Conservation (phyloP, 352 stramenopile species). For the Thraustotheca clavata region DNA sequence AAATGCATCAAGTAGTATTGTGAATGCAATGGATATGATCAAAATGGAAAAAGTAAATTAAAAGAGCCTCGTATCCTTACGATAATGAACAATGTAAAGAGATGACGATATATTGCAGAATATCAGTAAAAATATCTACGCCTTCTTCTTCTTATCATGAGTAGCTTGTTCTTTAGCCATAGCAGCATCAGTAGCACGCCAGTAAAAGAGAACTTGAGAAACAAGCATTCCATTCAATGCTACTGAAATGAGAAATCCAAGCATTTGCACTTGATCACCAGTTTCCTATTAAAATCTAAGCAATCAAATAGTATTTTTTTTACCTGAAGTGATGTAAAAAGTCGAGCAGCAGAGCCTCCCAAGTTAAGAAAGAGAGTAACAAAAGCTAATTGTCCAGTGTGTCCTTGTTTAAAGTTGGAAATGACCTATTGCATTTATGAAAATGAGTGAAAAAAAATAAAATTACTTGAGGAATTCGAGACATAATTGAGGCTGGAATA, state of each 20-base stretch:
- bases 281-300: constrained; percentile 37
- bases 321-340: constrained; percentile 83
- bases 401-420: constrained; percentile 83
- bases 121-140: too few relatives aligned
- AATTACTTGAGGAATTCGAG: constrained; percentile 74
- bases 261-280: constrained; percentile 59
- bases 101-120: too few relatives aligned
- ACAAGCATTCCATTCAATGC: constrained; percentile 72
- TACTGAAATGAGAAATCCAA: constrained; percentile 59
- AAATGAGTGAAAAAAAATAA: constrained; percentile 30
- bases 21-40: too few relatives aligned
- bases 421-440: constrained; percentile 38
- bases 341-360: constrained; percentile 59
- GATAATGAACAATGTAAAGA: too few relatives aligned
- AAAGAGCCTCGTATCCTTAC: too few relatives aligned
- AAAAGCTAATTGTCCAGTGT: constrained; percentile 83
- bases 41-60: too few relatives aligned
- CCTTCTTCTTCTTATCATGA: constrained; percentile 51
- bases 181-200: constrained; percentile 68
- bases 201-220: constrained; percentile 74
- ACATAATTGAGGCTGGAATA: constrained; percentile 72
- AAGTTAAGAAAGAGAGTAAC: constrained; percentile 82
- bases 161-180: constrained; percentile 36
- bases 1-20: too few relatives aligned
- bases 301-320: not conserved